Base-by-base conservation (phyloP, 2,329 filamentous ascomycete genomes). In the Calonectria naviculata region DNA sequence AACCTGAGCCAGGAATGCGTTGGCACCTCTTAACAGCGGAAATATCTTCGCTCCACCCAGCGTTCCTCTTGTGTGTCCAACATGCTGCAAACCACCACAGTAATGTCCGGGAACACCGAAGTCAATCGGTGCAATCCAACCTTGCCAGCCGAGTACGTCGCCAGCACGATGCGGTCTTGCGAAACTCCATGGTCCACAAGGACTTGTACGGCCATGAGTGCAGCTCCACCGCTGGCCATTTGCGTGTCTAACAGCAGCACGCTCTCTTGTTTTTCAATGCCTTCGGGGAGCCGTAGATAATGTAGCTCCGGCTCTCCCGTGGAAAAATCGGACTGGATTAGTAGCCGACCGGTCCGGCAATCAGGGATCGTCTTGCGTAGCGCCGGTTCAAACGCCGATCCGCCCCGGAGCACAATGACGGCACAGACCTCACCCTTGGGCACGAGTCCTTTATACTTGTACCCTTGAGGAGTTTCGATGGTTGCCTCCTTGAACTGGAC, bases 141-240 rank as follows among this genome's bases (percentile, higher is more conserved):
- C 74, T 92, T 92, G 10, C 96, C 96, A 4, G 95, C 96, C 74
- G 95, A 93, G 81, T 97, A 98, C 4, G 96, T 98, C 44, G 97
- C 95, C 81, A 98, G 93, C 38, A 98, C 94, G 74, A 99, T 98
- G 74, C 89, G 92, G 54, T 94, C 90, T 80, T 97, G 92, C 7
- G 90, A 85, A 8, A 98, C 95, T 13, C 97, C 97, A 80, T 98
- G 95, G 81, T 99, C 97, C 19, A 98, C 91, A 65, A 99, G 86
- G n/a, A 98, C 94, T 79, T 97, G 93, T 47, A 98, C 95, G 1
- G 97, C 95, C 97, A 99, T 99, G 69, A 99, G 85, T 1, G 90
- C 91, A 19, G 91, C 90, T 41, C 95, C 96, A 49, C 97, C 97
- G 72, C 93, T 95, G 29, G 94, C 95, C 93, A 98, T 98, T 81